Evolutionary conservation across 306 rosid species (phyloP).

Genomic region (Trichosanthes truncata): DNA sequence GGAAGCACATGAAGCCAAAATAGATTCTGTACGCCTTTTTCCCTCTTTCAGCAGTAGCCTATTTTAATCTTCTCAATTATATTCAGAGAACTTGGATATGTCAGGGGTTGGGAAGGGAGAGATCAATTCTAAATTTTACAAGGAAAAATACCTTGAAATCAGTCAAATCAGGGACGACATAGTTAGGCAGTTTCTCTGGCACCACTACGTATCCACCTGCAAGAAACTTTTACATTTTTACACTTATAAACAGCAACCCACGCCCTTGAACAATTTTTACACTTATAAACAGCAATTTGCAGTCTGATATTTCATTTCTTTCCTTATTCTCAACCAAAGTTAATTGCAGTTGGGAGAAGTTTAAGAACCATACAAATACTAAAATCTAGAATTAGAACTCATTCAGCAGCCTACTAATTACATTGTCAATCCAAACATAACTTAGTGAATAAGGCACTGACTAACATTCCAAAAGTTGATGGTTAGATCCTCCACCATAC

Average conservation of each 20-base stretch:
- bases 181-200: constrained; percentile 26
- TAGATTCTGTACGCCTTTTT: background rate
- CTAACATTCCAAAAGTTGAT: no score
- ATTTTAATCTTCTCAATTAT: background rate
- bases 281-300: background rate
- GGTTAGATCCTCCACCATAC: no score
- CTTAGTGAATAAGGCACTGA: no score
- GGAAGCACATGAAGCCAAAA: background rate
- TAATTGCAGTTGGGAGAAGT: background rate
- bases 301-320: background rate
- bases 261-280: background rate
- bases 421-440: background rate
- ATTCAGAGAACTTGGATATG: background rate
- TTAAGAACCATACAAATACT: background rate
- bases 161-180: constrained; percentile 29
- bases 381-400: background rate
- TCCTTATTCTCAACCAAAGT: background rate
- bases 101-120: background rate
- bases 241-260: background rate
- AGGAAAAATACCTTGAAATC: constrained; percentile 24
- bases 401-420: background rate
- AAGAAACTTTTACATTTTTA: background rate
- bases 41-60: background rate
- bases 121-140: background rate
- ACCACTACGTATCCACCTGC: constrained; percentile 31